Base-by-base conservation (phyloP, 2,329 filamentous ascomycete species). In the Cytospora piceicola region DNA sequence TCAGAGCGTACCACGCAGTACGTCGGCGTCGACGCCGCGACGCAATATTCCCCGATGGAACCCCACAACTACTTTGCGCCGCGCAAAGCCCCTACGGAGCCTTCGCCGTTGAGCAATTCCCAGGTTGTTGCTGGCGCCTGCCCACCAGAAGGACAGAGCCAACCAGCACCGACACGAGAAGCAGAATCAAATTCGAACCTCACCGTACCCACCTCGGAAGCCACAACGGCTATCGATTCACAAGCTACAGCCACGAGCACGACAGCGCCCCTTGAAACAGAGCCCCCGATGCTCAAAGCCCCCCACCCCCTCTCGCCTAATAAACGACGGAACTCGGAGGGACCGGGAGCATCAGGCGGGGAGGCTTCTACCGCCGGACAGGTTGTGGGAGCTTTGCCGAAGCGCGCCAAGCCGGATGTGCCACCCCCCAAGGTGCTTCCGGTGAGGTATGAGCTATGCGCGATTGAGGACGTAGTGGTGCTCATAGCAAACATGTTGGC, bases 401-500 rank as follows among this genome's bases (percentile, higher is more conserved):
- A 90, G 74, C 82, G 87, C 53, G 75, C 81, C 34, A 84, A 80
- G 69, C 80, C 82, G 39, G 83, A 83, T 54, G 76, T 79, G 17
- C 77, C 76, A 8, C 81, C 83, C 9, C 79, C 84, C 51, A 90
- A 88, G 73, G 71, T 84, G 11, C 73, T 95, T 74, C 91, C 95
- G 0, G 77, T 85, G 67, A 83, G 85, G 72, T 99, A 99, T 76
- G 93, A 97, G 76, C 81, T 88, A 14, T 96, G 92, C 75, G 83
- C 90, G 49, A 87, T 92, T 11, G 91, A 93, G 73, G 94, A 97
- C 75, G 86, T 99, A 75, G 95, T 97, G 32, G 84, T 94, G 52
- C 81, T 99, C 67, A 95, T 99, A 70, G 89, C 94, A 55, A 92
- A 96, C 74, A 98, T 99, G 95, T 84, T 99, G 57, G 90, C 94